These are phyloP conservation scores for Ananas comosus DNA, from an alignment of 176 grass and related monocot species.

Conservation along the genomic window DNA sequence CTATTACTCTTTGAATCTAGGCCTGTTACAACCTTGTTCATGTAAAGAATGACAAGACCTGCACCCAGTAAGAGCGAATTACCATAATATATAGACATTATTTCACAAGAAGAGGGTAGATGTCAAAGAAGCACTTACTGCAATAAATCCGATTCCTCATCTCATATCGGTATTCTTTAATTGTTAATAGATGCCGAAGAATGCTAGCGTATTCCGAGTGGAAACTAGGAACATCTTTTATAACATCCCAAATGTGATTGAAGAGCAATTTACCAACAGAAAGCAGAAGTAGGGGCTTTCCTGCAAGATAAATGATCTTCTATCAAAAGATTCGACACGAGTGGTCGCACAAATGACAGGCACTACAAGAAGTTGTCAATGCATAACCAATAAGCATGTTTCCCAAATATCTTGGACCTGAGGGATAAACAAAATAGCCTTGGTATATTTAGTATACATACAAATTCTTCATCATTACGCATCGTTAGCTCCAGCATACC, in stretches of 20 bases:
- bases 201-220: slow-evolving; percentile 60
- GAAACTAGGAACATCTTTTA: slow-evolving; percentile 60
- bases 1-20: slow-evolving; percentile 38
- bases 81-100: slow-evolving; percentile 5
- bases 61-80: slow-evolving; percentile 7
- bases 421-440: too few relatives aligned
- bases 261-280: slow-evolving; percentile 64
- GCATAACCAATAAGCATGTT: too few relatives aligned
- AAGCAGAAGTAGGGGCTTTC: slow-evolving; percentile 38
- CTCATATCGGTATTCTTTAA: slow-evolving; percentile 66
- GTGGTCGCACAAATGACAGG: background rate
- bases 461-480: too few relatives aligned
- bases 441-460: too few relatives aligned
- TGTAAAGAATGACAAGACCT: slow-evolving; percentile 51
- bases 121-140: slow-evolving; percentile 35
- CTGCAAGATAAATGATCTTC: slow-evolving; percentile 37
- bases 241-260: slow-evolving; percentile 58
- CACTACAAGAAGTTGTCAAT: background rate
- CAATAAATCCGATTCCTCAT: slow-evolving; percentile 65
- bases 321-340: slow-evolving; percentile 14
- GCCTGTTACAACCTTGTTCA: slow-evolving; percentile 31
- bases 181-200: slow-evolving; percentile 55
- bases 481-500: too few relatives aligned
- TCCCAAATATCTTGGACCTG: too few relatives aligned
- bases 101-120: slow-evolving; percentile 1